Conservation (phyloP, 2,329 filamentous ascomycete genomes). For the Verticillium zaregamsianum region DNA sequence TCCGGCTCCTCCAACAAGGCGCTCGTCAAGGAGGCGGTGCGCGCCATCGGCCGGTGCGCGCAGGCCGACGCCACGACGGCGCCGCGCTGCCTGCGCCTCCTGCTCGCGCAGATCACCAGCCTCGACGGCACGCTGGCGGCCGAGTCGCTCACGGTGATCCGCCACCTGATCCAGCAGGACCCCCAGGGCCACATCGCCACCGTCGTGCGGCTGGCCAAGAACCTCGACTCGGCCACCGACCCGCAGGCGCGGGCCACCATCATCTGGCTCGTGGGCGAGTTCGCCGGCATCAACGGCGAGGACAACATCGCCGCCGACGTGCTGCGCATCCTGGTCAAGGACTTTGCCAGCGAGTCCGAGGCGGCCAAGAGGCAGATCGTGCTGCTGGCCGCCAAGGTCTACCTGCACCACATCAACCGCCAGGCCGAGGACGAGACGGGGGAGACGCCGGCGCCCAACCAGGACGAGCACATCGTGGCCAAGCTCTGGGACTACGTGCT, state of each 20-base stretch:
- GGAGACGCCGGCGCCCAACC: slow-evolving; percentile 23
- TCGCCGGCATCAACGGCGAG: slow-evolving; percentile 72
- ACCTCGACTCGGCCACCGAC: slow-evolving; percentile 83
- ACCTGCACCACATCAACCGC: slow-evolving; percentile 79
- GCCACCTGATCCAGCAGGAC: slow-evolving; percentile 91
- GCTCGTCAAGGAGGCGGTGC: slow-evolving; percentile 82
- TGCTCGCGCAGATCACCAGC: slow-evolving; percentile 84
- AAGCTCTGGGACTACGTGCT: slow-evolving; percentile 82
- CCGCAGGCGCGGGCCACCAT: slow-evolving; percentile 89
- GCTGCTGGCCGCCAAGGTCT: slow-evolving; percentile 91
- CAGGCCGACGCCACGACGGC: slow-evolving; percentile 70
- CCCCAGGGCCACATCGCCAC: slow-evolving; percentile 77
- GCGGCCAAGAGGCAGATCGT: slow-evolving; percentile 88
- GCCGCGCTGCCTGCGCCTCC: slow-evolving; percentile 72
- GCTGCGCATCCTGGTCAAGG: slow-evolving; percentile 79
- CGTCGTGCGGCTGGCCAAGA: slow-evolving; percentile 83
- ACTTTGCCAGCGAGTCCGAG: slow-evolving; percentile 80
- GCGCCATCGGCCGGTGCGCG: slow-evolving; percentile 90
- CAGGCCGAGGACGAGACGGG: slow-evolving; percentile 40
- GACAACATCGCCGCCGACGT: slow-evolving; percentile 94
- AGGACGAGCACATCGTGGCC: slow-evolving; percentile 63
- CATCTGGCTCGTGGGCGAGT: slow-evolving; percentile 96
- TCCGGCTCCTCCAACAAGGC: slow-evolving; percentile 64
- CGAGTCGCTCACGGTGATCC: slow-evolving; percentile 89
- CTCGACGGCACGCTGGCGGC: slow-evolving; percentile 84